phyloP scores from a whole-genome alignment of 2,329 filamentous ascomycete species.

The Tolypocladium album region DNA sequence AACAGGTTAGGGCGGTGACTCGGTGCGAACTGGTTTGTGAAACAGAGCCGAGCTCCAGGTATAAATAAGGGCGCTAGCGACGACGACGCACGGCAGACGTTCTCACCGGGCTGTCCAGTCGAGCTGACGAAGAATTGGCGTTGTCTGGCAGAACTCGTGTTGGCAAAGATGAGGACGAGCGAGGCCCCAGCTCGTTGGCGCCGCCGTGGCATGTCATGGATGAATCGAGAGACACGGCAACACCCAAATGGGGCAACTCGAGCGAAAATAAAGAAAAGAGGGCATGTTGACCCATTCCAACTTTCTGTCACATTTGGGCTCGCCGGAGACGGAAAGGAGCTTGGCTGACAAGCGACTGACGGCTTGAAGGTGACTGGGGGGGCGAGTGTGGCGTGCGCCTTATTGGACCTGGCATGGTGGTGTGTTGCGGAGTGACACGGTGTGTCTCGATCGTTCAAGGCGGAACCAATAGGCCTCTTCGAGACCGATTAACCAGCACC shows the following conservation, averaged over 20 bases:
- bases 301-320: background rate
- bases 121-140: background rate
- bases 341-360: background rate
- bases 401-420: background rate
- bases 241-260: background rate
- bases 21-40: background rate
- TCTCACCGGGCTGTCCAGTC: background rate
- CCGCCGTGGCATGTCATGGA: background rate
- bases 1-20: background rate
- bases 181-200: background rate
- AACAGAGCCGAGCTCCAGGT: background rate
- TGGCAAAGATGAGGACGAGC: background rate
- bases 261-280: background rate
- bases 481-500: background rate
- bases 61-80: background rate
- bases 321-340: background rate
- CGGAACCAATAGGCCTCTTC: background rate
- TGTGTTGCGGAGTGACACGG: background rate
- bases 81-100: background rate
- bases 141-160: background rate
- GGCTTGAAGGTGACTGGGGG: background rate
- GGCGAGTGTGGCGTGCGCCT: background rate
- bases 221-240: background rate
- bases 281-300: background rate
- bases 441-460: background rate